phyloP scores from a whole-genome alignment of 768 basidiomycete genomes.

The Tephrocybe sp. region DNA sequence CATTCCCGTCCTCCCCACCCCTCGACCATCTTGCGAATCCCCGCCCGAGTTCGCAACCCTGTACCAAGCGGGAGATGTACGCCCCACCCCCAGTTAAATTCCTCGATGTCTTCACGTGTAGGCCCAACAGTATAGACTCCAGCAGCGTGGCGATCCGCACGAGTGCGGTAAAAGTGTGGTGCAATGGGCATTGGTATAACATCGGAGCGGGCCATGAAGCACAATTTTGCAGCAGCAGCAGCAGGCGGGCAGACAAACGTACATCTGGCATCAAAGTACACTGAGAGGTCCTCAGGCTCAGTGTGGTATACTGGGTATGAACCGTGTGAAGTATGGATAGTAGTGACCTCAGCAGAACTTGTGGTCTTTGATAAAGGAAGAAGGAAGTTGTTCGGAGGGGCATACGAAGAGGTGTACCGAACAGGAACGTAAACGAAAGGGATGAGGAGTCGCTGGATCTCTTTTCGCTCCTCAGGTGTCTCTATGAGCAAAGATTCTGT shows the following conservation, averaged over 20 bases:
- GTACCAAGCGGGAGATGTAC: constrained; percentile 23
- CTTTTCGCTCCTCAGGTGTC: too few relatives aligned
- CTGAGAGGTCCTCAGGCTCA: constrained; percentile 19
- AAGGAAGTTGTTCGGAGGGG: constrained; percentile 61
- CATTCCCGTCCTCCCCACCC: constrained; percentile 4
- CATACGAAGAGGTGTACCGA: neutral
- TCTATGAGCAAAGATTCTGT: constrained; percentile 22
- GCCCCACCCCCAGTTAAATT: constrained; percentile 45
- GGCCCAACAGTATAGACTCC: constrained; percentile 29
- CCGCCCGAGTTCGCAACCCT: neutral
- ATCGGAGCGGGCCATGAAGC: constrained; percentile 62
- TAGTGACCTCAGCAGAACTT: constrained; percentile 14
- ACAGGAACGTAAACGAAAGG: too few relatives aligned
- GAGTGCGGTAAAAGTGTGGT: constrained; percentile 28
- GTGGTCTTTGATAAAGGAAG: constrained; percentile 35
- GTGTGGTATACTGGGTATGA: constrained; percentile 43
- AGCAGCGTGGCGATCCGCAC: constrained; percentile 21
- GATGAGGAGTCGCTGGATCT: too few relatives aligned
- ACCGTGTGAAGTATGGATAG: constrained; percentile 37
- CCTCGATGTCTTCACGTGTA: constrained; percentile 58
- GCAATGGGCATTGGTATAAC: constrained; percentile 41
- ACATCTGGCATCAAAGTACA: constrained; percentile 29
- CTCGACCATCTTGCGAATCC: neutral
- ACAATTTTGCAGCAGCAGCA: constrained; percentile 55
- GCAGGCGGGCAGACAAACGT: constrained; percentile 39